A percentile compares a stretch with the other conserved stretches of the same genome.
phyloP scores from a whole-genome alignment of 805 yeast genomes.

The Ogataea pilisensis region DNA sequence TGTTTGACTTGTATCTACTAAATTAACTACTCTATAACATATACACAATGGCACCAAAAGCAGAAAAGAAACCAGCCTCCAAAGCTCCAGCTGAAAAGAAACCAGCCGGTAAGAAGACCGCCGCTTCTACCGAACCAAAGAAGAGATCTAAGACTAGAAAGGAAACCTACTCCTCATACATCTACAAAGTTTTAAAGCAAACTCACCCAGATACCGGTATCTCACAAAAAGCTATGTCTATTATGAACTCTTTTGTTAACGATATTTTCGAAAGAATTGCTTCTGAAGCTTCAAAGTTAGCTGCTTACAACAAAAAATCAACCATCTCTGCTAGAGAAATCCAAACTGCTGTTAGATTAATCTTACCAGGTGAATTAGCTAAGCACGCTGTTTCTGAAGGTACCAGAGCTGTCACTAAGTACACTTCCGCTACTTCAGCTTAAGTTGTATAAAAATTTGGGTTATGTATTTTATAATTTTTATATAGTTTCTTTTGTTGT shows the following conservation, averaged over 20 bases:
- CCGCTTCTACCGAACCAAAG: constrained; percentile 76
- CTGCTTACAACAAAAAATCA: constrained; percentile 98
- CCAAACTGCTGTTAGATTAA: constrained; percentile 97
- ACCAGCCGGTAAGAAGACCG: constrained; percentile 87
- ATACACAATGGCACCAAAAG: constrained; percentile 60
- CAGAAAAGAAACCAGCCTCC: constrained; percentile 73
- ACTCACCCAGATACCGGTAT: constrained; percentile 99
- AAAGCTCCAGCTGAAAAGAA: constrained; percentile 97
- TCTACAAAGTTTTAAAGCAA: constrained; percentile 97
- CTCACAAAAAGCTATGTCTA: constrained; percentile 97
- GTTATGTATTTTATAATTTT: background rate
- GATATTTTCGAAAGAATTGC: constrained; percentile 98
- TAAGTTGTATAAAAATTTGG: constrained; percentile 14
- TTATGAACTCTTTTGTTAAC: constrained; percentile 97
- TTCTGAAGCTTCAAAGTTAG: constrained; percentile 95
- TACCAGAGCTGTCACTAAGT: constrained; percentile 96
- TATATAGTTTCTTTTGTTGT: constrained; percentile 6
- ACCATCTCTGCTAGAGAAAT: constrained; percentile 98
- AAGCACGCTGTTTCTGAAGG: constrained; percentile 99
- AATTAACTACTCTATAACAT: background rate
- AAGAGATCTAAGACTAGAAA: constrained; percentile 94
- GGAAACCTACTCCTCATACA: constrained; percentile 97
- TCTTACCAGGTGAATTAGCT: constrained; percentile 97
- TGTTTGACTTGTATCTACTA: background rate
- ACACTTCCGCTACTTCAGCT: constrained; percentile 62